These are phyloP conservation scores for Pyrenophora seminiperda DNA, from an alignment of 2,329 filamentous ascomycete species.

Conservation along the genomic window DNA sequence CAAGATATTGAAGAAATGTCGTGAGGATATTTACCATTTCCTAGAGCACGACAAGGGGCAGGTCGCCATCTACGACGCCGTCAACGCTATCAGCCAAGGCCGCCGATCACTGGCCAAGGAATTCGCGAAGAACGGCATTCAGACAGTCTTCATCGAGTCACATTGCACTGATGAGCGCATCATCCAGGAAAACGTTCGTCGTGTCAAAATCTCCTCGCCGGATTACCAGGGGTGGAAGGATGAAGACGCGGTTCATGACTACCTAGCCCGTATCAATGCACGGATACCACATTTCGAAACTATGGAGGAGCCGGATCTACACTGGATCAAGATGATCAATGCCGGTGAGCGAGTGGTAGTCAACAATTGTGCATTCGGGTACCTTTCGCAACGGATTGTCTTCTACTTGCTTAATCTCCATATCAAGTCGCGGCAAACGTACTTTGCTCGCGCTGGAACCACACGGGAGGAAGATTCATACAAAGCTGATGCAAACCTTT, in stretches of 20 bases:
- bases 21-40: conserved; percentile 96
- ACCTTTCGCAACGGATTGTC: conserved; percentile 94
- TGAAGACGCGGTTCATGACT: conserved; percentile 89
- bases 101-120: conserved; percentile 88
- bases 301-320: conserved; percentile 91
- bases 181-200: conserved; percentile 93
- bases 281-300: conserved; percentile 96
- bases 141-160: conserved; percentile 97
- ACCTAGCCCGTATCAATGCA: conserved; percentile 84
- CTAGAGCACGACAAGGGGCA: conserved; percentile 97
- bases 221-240: conserved; percentile 95
- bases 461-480: conserved; percentile 89
- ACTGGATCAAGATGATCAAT: conserved; percentile 99
- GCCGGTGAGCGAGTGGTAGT: conserved; percentile 91
- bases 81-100: conserved; percentile 85
- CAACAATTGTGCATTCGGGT: conserved; percentile 96
- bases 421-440: conserved; percentile 92
- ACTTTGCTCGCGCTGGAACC: conserved; percentile 86
- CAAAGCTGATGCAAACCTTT: conserved; percentile 86
- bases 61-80: conserved; percentile 97
- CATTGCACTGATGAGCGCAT: conserved; percentile 92
- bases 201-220: conserved; percentile 96
- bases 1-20: conserved; percentile 96
- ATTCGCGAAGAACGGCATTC: conserved; percentile 93
- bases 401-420: conserved; percentile 98